Base-by-base conservation (phyloP, 768 basidiomycete genomes). In the Russula earlei region DNA sequence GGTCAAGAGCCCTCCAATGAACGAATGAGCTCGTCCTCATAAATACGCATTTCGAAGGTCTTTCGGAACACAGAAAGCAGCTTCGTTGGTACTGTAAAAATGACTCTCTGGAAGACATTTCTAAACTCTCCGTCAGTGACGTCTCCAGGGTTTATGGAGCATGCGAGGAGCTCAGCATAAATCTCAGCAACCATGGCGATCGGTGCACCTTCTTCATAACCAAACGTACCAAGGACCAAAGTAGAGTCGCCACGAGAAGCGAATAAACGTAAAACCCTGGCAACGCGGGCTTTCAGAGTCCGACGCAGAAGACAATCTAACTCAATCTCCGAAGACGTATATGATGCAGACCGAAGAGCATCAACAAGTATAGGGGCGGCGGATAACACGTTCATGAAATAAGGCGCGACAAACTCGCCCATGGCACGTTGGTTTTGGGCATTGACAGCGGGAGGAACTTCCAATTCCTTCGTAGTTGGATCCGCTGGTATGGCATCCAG, bases 401-500 rank as follows among this genome's bases (percentile, higher is more conserved):
- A 62, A 19, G 60, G 60, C 12, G 57, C 45, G n/a, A 55, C 60
- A 17, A 59, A 59, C 31, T 62, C 60, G 49, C 57, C 57, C 60
- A 62, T 59, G 1, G 53, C 57, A 14, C 36, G 41, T 45, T 58
- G 60, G 34, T 50, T 61, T 53, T 58, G 60, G 5, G 34, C 52
- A 36, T 61, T 58, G 22, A 61, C 44, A 33, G 60, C 60, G 7
- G 56, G 60, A 14, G 60, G 60, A 4, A 5, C 29, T 51, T 62
- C 60, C 6, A 62, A 36, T 6, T 59, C 60, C 24, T 45, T 49
- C 33, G 60, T 61, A 24, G 56, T 61, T 34, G 60, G 60, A 55
- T 62, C 60, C 43, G 60, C 60, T 36, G 57, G 60, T 40, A 62
- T 59, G 27, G 57, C 60, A 17, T 62, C 60, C n/a, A 53, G 52